A percentile compares a stretch with the other conserved stretches of the same genome.
phyloP scores from a whole-genome alignment of 2,329 filamentous ascomycete species.

The Beauveria medogensis region DNA sequence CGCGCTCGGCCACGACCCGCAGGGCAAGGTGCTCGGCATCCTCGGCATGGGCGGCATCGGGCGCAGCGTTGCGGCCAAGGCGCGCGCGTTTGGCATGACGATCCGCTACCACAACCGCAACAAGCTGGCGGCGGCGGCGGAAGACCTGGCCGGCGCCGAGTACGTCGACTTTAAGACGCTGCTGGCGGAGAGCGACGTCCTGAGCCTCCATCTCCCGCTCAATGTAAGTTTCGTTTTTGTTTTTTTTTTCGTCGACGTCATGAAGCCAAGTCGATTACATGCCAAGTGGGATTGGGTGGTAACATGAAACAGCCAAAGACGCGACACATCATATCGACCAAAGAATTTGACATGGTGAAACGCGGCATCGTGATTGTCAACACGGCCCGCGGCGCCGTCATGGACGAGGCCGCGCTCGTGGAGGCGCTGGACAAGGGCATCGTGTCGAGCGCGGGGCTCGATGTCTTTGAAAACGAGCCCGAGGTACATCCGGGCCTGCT shows the following conservation, averaged over 20 bases:
- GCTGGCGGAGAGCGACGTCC: slow-evolving; percentile 60
- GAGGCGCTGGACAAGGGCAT: slow-evolving; percentile 61
- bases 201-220: slow-evolving; percentile 73
- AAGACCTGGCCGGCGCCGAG: slow-evolving; percentile 49
- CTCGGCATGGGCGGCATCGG: slow-evolving; percentile 84
- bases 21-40: slow-evolving; percentile 72
- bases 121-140: slow-evolving; percentile 42
- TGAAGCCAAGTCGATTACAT: no score
- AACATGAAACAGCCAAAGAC: slow-evolving; percentile 43
- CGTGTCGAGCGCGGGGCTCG: slow-evolving; percentile 64
- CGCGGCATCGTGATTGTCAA: slow-evolving; percentile 69
- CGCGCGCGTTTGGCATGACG: slow-evolving; percentile 66
- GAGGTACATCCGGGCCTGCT: slow-evolving; percentile 65
- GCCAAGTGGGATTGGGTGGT: no score
- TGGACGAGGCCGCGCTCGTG: slow-evolving; percentile 75
- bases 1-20: slow-evolving; percentile 65
- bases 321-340: slow-evolving; percentile 63
- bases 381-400: slow-evolving; percentile 73
- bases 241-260: no score
- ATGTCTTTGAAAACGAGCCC: slow-evolving; percentile 80
- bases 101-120: slow-evolving; percentile 68
- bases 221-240: slow-evolving; percentile 52
- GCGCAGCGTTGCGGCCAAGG: slow-evolving; percentile 66
- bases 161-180: slow-evolving; percentile 70
- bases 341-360: slow-evolving; percentile 72